Evolutionary conservation across 139 green algal species (phyloP).

Genomic region (Klebsormidium nitens): DNA sequence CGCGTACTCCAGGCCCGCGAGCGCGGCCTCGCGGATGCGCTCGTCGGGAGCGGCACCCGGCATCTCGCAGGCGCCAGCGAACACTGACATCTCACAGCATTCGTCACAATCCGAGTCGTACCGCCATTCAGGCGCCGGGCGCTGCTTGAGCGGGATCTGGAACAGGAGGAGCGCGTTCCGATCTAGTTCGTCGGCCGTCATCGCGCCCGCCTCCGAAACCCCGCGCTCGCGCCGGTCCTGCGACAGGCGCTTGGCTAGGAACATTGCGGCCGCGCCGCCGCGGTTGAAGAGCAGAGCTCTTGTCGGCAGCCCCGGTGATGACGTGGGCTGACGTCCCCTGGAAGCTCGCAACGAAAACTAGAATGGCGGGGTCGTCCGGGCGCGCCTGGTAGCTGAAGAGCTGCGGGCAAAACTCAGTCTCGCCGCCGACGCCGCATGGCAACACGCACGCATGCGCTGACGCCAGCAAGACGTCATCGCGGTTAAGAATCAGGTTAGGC

Average conservation of each 20-base stretch:
- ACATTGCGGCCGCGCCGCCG: background rate
- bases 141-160: too few relatives aligned
- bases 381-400: background rate
- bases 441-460: conserved; percentile 4
- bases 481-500: too few relatives aligned
- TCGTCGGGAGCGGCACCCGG: too few relatives aligned
- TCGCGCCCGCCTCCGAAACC: background rate
- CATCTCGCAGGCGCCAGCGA: too few relatives aligned
- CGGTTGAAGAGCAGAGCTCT: conserved; percentile 7
- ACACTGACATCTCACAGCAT: too few relatives aligned
- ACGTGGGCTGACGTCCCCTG: conserved; percentile 7
- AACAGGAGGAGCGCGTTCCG: conserved; percentile 16
- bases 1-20: too few relatives aligned
- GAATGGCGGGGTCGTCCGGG: background rate
- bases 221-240: conserved; percentile 1
- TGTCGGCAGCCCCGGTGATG: background rate
- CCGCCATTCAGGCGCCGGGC: too few relatives aligned
- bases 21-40: too few relatives aligned
- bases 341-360: background rate
- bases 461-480: too few relatives aligned
- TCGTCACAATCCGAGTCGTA: too few relatives aligned
- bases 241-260: background rate
- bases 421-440: background rate
- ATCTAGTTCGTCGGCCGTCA: background rate
- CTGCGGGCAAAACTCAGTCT: background rate